These are phyloP conservation scores for Tausonia pullulans DNA, from an alignment of 1,284 basidiomycete species.

Conservation along the genomic window DNA sequence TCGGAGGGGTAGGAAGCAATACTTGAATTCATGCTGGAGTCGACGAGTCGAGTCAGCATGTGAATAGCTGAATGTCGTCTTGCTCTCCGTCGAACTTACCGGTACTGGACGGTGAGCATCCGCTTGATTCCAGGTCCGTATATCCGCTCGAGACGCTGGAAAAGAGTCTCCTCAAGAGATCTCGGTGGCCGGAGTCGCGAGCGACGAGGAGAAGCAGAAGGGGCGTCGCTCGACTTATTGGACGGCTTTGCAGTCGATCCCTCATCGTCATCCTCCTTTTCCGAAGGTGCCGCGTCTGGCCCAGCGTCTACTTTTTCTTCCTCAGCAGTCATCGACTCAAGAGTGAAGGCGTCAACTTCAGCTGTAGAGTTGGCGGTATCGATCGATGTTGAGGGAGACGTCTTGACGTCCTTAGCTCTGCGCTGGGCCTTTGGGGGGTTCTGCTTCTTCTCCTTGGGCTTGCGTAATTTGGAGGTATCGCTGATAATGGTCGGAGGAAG, in stretches of 20 bases:
- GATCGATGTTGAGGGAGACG: no score
- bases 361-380: no score
- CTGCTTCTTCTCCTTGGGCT: slow-evolving; percentile 18
- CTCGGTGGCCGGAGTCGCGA: slow-evolving; percentile 42
- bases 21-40: slow-evolving; percentile 63
- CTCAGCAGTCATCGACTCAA: not conserved
- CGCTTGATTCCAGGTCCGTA: slow-evolving; percentile 74
- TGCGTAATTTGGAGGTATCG: not conserved
- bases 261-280: not conserved
- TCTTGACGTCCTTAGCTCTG: no score
- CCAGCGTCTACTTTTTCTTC: not conserved
- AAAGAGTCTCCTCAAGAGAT: slow-evolving; percentile 77
- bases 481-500: slow-evolving; percentile 78
- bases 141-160: slow-evolving; percentile 77
- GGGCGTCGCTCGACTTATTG: no score
- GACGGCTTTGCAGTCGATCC: no score
- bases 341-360: no score
- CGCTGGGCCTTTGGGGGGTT: not conserved
- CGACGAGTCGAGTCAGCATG: no score
- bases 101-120: slow-evolving; percentile 76
- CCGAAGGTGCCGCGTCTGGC: not conserved
- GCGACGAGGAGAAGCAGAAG: not conserved
- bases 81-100: slow-evolving; percentile 39
- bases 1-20: slow-evolving; percentile 82
- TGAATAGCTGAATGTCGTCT: not conserved